Evolutionary conservation across 2,329 filamentous ascomycete genomes (phyloP).

Genomic region (Juglanconis juglandina): DNA sequence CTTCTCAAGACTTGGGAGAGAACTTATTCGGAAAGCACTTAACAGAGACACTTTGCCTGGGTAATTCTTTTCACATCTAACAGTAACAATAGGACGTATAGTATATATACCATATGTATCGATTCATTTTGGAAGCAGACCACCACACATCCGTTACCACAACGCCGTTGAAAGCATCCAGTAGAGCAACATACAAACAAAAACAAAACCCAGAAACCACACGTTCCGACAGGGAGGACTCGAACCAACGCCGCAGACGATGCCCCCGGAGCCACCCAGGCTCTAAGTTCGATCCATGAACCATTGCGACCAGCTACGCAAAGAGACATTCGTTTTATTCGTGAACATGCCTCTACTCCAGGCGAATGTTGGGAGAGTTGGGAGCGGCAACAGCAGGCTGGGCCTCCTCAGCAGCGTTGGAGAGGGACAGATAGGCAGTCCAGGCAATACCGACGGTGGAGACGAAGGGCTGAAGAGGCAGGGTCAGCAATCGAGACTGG

Average conservation of each 20-base stretch:
- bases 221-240: not conserved
- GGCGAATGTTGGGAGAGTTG: slow-evolving; percentile 34
- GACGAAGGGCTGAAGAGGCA: slow-evolving; percentile 74
- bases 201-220: not conserved
- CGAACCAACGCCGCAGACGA: slow-evolving; percentile 9
- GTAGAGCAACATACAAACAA: not conserved
- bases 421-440: slow-evolving; percentile 93
- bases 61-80: not conserved
- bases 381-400: slow-evolving; percentile 26
- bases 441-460: slow-evolving; percentile 94
- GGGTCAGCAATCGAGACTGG: slow-evolving; percentile 6
- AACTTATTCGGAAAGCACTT: too few relatives aligned
- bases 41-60: not conserved
- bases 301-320: not conserved
- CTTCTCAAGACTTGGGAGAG: too few relatives aligned
- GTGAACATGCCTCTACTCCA: slow-evolving; percentile 23
- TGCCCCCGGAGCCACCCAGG: slow-evolving; percentile 1
- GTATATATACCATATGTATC: not conserved
- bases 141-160: not conserved
- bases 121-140: not conserved
- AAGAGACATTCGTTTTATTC: not conserved
- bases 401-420: slow-evolving; percentile 76
- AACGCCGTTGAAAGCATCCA: not conserved
- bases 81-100: not conserved
- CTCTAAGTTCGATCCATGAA: not conserved